phyloP scores from a whole-genome alignment of 495 filamentous ascomycete species.

The Glutinoglossum americanum region DNA sequence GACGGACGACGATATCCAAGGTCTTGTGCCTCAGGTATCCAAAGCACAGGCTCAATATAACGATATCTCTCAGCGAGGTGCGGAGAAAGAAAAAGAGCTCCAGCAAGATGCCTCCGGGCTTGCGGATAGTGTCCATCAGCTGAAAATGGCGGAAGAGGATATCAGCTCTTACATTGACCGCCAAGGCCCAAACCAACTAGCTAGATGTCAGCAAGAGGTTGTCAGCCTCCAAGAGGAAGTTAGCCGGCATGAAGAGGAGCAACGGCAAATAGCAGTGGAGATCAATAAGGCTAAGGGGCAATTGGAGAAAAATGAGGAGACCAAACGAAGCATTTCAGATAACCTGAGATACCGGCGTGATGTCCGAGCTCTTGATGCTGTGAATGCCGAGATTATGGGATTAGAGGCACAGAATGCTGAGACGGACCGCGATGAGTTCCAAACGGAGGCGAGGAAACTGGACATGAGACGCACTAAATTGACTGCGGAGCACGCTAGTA shows the following conservation, averaged over 20 bases:
- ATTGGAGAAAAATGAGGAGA: conserved; percentile 53
- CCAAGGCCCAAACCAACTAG: conserved; percentile 52
- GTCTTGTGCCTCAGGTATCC: conserved; percentile 46
- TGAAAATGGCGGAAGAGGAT: conserved; percentile 48
- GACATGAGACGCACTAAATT: conserved; percentile 38
- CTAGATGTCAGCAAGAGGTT: conserved; percentile 45
- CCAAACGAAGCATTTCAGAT: conserved; percentile 61
- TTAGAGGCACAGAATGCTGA: conserved; percentile 64
- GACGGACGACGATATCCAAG: conserved; percentile 46
- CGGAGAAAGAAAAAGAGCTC: conserved; percentile 49
- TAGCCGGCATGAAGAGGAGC: conserved; percentile 39
- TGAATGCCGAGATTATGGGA: conserved; percentile 48
- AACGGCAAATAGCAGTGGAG: conserved; percentile 36
- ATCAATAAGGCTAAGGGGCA: conserved; percentile 63
- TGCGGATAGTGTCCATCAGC: conserved; percentile 48
- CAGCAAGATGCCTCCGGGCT: conserved; percentile 50
- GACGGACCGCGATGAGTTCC: conserved; percentile 55
- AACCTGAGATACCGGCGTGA: conserved; percentile 69
- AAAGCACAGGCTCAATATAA: conserved; percentile 53
- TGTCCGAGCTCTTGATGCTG: conserved; percentile 38
- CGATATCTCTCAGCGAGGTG: conserved; percentile 48
- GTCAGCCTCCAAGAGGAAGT: conserved; percentile 43
- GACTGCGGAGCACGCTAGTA: conserved; percentile 34
- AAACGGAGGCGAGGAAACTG: conserved; percentile 39
- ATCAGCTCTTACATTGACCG: conserved; percentile 63